Evolutionary conservation across 2,329 filamentous ascomycete species (phyloP).

Genomic region (Calonectria hawksworthii): DNA sequence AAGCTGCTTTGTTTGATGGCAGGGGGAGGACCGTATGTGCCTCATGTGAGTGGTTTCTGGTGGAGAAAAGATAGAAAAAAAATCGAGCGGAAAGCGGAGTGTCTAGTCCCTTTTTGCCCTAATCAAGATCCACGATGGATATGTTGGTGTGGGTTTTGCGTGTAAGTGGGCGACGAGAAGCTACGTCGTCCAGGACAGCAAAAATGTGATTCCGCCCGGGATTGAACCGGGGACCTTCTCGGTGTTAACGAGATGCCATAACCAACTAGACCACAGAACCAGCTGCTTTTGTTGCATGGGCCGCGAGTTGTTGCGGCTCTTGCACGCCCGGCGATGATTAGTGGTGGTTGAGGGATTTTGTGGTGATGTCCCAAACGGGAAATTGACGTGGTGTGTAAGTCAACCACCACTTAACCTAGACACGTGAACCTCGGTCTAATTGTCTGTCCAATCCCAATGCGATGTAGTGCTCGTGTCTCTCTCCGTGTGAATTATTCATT

Average conservation of each 20-base stretch:
- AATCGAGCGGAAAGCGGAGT: neutral
- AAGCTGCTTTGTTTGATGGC: conserved; percentile 16
- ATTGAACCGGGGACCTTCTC: conserved; percentile 33
- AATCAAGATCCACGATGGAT: neutral
- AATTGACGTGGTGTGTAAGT: neutral
- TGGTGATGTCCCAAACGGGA: conserved; percentile 9
- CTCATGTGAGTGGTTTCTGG: neutral
- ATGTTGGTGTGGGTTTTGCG: neutral
- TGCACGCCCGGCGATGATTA: neutral
- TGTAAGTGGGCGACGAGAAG: neutral
- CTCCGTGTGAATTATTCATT: neutral
- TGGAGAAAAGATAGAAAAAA: neutral
- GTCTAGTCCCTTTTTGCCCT: conserved; percentile 6
- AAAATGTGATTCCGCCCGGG: conserved; percentile 32
- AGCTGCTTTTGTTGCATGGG: neutral
- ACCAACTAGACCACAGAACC: conserved; percentile 37
- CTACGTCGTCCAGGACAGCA: neutral
- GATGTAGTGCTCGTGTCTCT: neutral
- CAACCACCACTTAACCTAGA: neutral
- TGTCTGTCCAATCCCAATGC: neutral
- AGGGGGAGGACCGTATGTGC: neutral
- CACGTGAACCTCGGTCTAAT: neutral
- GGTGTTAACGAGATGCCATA: conserved; percentile 32
- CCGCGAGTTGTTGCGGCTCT: neutral
- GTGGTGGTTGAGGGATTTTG: conserved; percentile 21